Percentiles rank a stretch among this genome's conserved stretches.
Conservation (phyloP, 352 stramenopile genomes). For the Aphanomyces invadans region DNA sequence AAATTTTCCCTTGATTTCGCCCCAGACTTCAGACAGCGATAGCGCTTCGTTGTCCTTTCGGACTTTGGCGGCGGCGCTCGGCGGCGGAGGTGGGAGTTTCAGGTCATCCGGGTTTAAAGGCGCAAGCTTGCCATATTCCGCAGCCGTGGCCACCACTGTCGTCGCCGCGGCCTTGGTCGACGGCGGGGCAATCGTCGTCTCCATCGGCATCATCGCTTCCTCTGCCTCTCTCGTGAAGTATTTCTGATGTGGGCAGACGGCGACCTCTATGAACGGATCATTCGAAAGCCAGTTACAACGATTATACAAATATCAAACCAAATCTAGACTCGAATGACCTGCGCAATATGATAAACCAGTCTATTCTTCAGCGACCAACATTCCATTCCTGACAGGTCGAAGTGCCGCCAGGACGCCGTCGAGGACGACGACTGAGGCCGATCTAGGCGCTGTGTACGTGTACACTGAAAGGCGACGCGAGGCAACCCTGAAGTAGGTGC, state of each 20-base stretch:
- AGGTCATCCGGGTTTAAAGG: constrained; percentile 81
- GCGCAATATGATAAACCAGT: background rate
- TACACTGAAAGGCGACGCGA: too few relatives aligned
- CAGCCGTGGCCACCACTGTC: constrained; percentile 4
- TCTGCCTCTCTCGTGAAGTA: background rate
- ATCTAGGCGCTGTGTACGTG: too few relatives aligned
- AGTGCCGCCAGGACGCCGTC: background rate
- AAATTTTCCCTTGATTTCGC: constrained; percentile 72
- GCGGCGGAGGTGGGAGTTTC: constrained; percentile 66
- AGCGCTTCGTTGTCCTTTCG: constrained; percentile 56
- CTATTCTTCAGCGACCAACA: background rate
- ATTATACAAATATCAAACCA: background rate
- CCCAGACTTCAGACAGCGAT: constrained; percentile 77
- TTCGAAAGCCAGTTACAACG: constrained; percentile 23
- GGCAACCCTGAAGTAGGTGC: too few relatives aligned
- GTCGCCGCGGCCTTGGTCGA: constrained; percentile 19
- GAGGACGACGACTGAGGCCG: background rate
- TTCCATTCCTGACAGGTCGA: background rate
- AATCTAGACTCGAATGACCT: background rate
- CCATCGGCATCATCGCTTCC: constrained; percentile 23
- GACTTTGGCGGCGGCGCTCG: constrained; percentile 64
- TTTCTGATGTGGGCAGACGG: background rate
- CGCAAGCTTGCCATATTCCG: constrained; percentile 34
- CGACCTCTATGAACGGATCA: constrained; percentile 1
- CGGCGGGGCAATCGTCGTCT: constrained; percentile 21